These are phyloP conservation scores for Uronychia setigera DNA, from an alignment of 73 alveolate genomes.

Conservation along the genomic window DNA sequence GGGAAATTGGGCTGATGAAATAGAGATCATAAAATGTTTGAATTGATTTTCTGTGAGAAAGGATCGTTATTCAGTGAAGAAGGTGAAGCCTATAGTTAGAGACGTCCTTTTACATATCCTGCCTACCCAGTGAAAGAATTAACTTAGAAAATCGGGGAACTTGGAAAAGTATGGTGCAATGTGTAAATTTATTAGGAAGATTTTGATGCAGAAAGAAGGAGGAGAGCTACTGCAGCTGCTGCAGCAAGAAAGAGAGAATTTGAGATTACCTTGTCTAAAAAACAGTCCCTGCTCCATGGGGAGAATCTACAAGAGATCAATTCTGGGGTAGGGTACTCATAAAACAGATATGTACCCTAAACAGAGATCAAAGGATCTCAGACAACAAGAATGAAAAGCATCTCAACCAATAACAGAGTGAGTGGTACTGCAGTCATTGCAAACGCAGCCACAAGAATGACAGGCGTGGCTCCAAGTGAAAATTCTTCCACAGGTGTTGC, in stretches of 20 bases:
- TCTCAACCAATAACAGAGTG: background rate
- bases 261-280: background rate
- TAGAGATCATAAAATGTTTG: conserved; percentile 2
- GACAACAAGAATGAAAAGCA: background rate
- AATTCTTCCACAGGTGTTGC: no score
- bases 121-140: conserved; percentile 34
- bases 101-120: conserved; percentile 20
- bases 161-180: background rate
- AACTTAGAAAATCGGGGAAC: conserved; percentile 7
- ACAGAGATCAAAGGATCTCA: background rate
- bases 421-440: background rate
- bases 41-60: conserved; percentile 9
- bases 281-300: background rate
- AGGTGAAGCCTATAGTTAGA: background rate
- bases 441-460: no score
- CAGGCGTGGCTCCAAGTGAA: no score
- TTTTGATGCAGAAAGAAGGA: background rate
- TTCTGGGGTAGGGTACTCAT: background rate
- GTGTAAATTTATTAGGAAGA: background rate
- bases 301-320: background rate
- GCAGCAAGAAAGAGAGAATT: background rate
- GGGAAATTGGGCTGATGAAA: background rate
- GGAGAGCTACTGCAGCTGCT: background rate
- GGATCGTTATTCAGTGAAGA: background rate
- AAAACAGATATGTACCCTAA: background rate